phyloP scores from a whole-genome alignment of 2,329 filamentous ascomycete genomes.

The Aspergillus latus region DNA sequence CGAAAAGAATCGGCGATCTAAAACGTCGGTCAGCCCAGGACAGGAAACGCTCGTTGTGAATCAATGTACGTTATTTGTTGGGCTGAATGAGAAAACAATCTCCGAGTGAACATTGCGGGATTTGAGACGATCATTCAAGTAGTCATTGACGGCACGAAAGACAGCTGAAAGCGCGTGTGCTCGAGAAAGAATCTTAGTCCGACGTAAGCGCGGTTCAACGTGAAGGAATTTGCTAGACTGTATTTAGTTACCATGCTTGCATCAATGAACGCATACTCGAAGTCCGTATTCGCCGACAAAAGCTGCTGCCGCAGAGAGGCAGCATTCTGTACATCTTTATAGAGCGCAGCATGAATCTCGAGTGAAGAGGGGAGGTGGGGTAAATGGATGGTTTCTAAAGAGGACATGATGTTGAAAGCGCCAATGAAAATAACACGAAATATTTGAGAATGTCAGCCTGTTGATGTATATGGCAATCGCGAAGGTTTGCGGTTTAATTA shows the following conservation, averaged over 20 bases:
- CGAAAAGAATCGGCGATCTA: conserved; percentile 92
- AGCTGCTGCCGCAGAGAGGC: conserved; percentile 78
- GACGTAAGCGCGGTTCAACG: conserved; percentile 9
- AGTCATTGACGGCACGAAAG: conserved; percentile 72
- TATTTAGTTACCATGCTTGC: conserved; percentile 64
- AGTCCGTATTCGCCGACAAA: conserved; percentile 76
- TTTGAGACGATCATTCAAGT: conserved; percentile 62
- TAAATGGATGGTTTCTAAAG: conserved; percentile 66
- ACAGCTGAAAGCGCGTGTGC: conserved; percentile 72
- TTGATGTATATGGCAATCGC: no score
- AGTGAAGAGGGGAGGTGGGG: conserved; percentile 71
- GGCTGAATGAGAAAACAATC: conserved; percentile 75
- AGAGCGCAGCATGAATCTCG: conserved; percentile 71
- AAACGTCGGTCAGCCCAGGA: conserved; percentile 20
- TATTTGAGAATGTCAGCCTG: neutral
- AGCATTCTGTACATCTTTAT: conserved; percentile 74
- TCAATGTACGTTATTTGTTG: conserved; percentile 72
- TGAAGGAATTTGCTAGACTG: neutral
- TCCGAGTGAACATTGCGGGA: conserved; percentile 88
- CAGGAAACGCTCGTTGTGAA: conserved; percentile 7
- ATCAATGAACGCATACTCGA: conserved; percentile 93
- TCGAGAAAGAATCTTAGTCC: conserved; percentile 64
- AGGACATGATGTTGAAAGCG: neutral
- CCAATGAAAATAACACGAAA: neutral
- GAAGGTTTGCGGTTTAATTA: no score